Evolutionary conservation across 257 asterid genomes (phyloP), one percentile per base, ranked within the genome.

Genomic region (Plantago elongata): DNA sequence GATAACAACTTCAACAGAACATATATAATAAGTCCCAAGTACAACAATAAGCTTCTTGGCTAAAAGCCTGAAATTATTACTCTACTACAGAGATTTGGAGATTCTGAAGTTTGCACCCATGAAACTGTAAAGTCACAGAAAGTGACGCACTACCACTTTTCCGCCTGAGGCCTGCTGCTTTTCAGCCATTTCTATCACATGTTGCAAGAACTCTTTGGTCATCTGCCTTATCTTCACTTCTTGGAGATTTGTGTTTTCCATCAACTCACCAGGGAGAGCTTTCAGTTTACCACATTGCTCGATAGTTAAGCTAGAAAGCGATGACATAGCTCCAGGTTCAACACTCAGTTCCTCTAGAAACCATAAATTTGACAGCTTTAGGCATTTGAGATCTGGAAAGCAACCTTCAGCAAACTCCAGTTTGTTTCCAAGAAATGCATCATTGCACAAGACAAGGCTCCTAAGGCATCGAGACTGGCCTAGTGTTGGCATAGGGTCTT

Each of bases 401-500:
- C 60, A 49, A 0, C 5, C 5, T 16, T 58, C 42, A 11, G 51
- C 30, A 37, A 77, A 76, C 42, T 3, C 42, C 70, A 76, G 54
- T 15, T 50, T 1, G 9, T 38, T 9, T 9, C 70, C 78, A 0
- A 1, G 13, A 42, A 64, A 76, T 9, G 84, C 81, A 51, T 68
- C 62, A 0, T 68, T 46, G 51, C 65, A 64, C 30, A 76, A 62
- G 13, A 58, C 66, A 3, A 79, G 74, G 56, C 62, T 61, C 62
- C 44, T 50, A 30, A 79, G 65, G n/a, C 56, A 13, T 0, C 67
- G 68, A 40, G 73, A 67, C 52, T 38, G 51, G 22, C 64, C 74
- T 12, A 79, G 54, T 10, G 59, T 59, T 16, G 63, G 30, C 79
- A 73, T 71, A 6, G 82, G 80, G 55, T 79, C 76, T 22, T 71